Percentiles rank a stretch among this genome's conserved stretches.
Evolutionary conservation across 2,329 filamentous ascomycete genomes (phyloP).

Genomic region (Tolypocladium pustulatum): DNA sequence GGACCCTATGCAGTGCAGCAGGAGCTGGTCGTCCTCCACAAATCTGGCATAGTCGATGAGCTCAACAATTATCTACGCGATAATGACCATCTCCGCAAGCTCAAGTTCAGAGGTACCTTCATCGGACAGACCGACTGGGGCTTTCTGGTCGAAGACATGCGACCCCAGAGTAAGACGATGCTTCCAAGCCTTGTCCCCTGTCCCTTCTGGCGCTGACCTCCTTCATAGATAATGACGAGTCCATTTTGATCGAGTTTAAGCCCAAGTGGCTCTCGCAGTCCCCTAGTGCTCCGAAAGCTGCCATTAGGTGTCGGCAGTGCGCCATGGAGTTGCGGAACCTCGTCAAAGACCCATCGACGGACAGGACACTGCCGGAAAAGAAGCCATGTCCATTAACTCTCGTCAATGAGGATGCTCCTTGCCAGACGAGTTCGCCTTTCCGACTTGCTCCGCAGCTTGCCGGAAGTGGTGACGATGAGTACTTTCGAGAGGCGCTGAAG

Average conservation of each 20-base stretch:
- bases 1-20: slow-evolving; percentile 23
- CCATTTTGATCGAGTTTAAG: slow-evolving; percentile 59
- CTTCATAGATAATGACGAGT: slow-evolving; percentile 16
- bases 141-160: slow-evolving; percentile 67
- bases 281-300: slow-evolving; percentile 52
- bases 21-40: slow-evolving; percentile 25
- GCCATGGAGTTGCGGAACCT: slow-evolving; percentile 37
- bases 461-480: slow-evolving; percentile 18
- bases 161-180: slow-evolving; percentile 17
- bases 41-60: slow-evolving; percentile 24
- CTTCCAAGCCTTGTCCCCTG: neutral
- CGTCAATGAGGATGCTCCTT: slow-evolving; percentile 36
- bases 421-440: slow-evolving; percentile 31
- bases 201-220: slow-evolving; percentile 1
- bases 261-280: slow-evolving; percentile 78
- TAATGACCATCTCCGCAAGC: slow-evolving; percentile 33
- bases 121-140: slow-evolving; percentile 49
- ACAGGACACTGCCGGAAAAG: slow-evolving; percentile 23
- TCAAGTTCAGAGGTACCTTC: slow-evolving; percentile 37
- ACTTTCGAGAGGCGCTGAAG: slow-evolving; percentile 13
- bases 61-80: slow-evolving; percentile 43
- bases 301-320: slow-evolving; percentile 65
- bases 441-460: slow-evolving; percentile 24
- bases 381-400: slow-evolving; percentile 57
- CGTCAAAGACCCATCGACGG: slow-evolving; percentile 18